Percentiles rank a stretch among this genome's conserved stretches.
phyloP scores from a whole-genome alignment of 2,329 filamentous ascomycete genomes.

The Verticillium longisporum region DNA sequence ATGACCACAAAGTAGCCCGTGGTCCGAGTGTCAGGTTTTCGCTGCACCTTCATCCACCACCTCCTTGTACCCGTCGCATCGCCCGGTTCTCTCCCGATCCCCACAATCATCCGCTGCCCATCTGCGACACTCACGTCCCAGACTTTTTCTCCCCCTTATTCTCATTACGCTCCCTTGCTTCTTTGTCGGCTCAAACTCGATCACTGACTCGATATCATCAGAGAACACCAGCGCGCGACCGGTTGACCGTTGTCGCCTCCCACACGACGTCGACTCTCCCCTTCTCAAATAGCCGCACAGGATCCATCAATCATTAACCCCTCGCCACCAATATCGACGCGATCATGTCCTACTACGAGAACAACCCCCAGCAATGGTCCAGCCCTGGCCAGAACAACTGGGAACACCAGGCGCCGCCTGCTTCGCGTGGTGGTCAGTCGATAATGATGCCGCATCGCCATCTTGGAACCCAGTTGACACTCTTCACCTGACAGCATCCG shows the following conservation, averaged over 20 bases:
- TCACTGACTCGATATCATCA: neutral
- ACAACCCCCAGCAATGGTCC: constrained; percentile 31
- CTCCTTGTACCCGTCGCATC: neutral
- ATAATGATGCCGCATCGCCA: neutral
- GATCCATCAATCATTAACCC: neutral
- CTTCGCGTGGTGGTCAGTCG: constrained; percentile 26
- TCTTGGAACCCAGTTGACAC: constrained; percentile 1
- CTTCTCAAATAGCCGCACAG: neutral
- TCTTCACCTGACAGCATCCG: constrained; percentile 52
- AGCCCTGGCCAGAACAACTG: constrained; percentile 31
- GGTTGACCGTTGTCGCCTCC: neutral
- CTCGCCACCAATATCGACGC: neutral
- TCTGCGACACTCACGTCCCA: constrained; percentile 3
- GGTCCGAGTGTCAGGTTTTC: constrained; percentile 1
- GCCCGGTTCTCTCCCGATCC: constrained; percentile 1
- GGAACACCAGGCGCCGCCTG: constrained; percentile 36
- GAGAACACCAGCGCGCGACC: neutral
- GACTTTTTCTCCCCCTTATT: neutral
- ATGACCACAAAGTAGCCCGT: neutral
- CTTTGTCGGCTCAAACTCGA: neutral
- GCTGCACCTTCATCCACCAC: neutral
- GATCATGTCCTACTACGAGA: constrained; percentile 39
- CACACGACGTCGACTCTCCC: neutral
- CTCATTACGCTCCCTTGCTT: constrained; percentile 1
- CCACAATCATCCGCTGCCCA: neutral